A percentile compares a stretch with the other conserved stretches of the same genome.
Evolutionary conservation across 352 stramenopile species (phyloP).

Genomic region (Phytophthora sp.): DNA sequence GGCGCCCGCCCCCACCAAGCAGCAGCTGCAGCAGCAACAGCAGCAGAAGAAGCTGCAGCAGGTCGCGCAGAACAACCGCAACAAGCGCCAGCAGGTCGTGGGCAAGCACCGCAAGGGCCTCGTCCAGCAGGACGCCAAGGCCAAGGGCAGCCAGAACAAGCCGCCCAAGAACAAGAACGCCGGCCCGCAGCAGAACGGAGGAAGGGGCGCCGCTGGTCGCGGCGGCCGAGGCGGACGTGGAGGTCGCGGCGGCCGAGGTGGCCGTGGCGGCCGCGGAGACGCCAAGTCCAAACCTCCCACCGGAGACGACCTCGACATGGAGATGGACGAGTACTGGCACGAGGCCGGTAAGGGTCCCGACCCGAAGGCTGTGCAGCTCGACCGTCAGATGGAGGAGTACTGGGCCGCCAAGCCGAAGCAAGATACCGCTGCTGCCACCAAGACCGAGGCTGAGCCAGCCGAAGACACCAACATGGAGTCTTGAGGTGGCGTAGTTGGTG

Average conservation of each 20-base stretch:
- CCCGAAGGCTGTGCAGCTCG: conserved; percentile 76
- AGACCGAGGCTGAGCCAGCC: conserved; percentile 22
- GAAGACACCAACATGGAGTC: conserved; percentile 40
- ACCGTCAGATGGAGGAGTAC: conserved; percentile 91
- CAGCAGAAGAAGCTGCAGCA: conserved; percentile 74
- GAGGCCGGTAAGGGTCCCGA: conserved; percentile 89
- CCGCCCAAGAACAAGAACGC: conserved; percentile 35
- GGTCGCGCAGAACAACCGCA: conserved; percentile 63
- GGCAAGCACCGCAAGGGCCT: conserved; percentile 79
- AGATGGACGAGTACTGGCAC: conserved; percentile 92
- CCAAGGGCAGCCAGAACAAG: conserved; percentile 42
- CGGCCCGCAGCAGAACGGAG: conserved; percentile 34
- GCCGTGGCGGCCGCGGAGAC: conserved; percentile 36
- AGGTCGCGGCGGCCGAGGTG: conserved; percentile 33
- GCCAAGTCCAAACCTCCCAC: conserved; percentile 56
- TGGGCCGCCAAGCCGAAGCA: conserved; percentile 83
- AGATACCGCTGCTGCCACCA: conserved; percentile 23
- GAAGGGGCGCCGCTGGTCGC: conserved; percentile 21
- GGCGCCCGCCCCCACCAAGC: conserved; percentile 12
- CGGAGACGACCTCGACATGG: conserved; percentile 82
- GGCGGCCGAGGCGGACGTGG: conserved; percentile 35
- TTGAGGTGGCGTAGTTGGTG: conserved; percentile 36
- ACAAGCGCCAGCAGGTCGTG: conserved; percentile 78
- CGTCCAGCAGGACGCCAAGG: conserved; percentile 30
- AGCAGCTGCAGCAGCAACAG: conserved; percentile 47